Percentiles rank a stretch among this genome's conserved stretches.
phyloP scores from a whole-genome alignment of 495 filamentous ascomycete genomes.

The Aspergillus nidulans region DNA sequence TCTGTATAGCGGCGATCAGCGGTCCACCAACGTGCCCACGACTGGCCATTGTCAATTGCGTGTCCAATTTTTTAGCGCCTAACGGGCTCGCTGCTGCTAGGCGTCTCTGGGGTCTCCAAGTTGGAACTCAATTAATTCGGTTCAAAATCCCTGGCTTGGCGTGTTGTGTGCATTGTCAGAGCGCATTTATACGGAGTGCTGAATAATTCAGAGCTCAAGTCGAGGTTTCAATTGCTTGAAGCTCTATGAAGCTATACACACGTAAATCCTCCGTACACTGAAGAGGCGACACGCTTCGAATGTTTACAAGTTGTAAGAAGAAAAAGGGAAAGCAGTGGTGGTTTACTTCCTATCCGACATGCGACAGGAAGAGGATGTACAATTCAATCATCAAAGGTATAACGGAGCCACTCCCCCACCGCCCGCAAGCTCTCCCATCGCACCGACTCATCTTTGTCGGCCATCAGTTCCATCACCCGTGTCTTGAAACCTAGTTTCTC shows the following conservation, averaged over 20 bases:
- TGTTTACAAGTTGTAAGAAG: conserved; percentile 10
- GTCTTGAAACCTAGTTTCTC: conserved; percentile 90
- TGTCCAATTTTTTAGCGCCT: not conserved
- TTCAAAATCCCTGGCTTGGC: not conserved
- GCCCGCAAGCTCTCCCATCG: conserved; percentile 94
- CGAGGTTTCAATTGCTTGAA: no score
- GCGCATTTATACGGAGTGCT: not conserved
- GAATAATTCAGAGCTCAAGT: no score
- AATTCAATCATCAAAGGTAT: conserved; percentile 63
- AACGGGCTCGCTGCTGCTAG: not conserved
- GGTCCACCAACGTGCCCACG: conserved; percentile 11
- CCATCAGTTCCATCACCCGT: conserved; percentile 94
- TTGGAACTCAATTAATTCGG: not conserved
- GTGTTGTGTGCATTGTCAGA: not conserved
- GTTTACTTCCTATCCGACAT: conserved; percentile 10
- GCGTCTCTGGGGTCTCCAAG: not conserved
- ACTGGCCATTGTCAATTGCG: conserved; percentile 2
- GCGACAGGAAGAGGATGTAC: conserved; percentile 14
- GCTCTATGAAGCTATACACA: not conserved
- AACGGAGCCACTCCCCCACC: conserved; percentile 89
- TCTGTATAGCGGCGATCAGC: conserved; percentile 23
- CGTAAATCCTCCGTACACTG: conserved; percentile 15
- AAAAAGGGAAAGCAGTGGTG: conserved; percentile 5
- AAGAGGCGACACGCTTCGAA: conserved; percentile 10
- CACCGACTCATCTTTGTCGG: conserved; percentile 79